These are phyloP conservation scores for Monilinia vaccinii-corymbosi DNA, from an alignment of 2,329 filamentous ascomycete genomes.

Conservation along the genomic window DNA sequence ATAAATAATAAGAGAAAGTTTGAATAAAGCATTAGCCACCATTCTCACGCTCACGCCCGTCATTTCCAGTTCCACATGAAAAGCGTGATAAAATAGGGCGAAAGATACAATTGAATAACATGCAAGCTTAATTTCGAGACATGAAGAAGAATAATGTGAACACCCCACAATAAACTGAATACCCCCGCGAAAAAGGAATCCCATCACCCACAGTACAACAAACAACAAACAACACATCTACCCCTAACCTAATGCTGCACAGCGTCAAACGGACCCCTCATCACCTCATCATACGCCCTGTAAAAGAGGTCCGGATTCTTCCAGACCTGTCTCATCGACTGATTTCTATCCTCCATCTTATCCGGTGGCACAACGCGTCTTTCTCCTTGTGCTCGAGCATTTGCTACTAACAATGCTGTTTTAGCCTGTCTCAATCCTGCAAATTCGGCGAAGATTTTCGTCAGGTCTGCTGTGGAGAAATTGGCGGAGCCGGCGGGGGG, in stretches of 20 bases:
- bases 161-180: no score
- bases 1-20: no score
- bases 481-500: not conserved
- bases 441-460: conserved; percentile 1
- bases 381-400: conserved; percentile 10
- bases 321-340: conserved; percentile 1
- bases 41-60: no score
- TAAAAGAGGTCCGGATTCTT: not conserved
- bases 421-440: conserved; percentile 4
- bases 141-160: no score
- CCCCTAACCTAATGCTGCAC: not conserved
- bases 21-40: no score
- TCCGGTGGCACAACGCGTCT: not conserved
- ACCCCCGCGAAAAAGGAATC: no score
- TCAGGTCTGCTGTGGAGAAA: not conserved
- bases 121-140: no score
- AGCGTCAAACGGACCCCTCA: not conserved
- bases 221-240: no score
- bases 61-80: no score
- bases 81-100: no score
- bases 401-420: conserved; percentile 2
- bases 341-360: not conserved
- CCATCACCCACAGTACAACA: not conserved
- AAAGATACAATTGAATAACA: no score
- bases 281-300: not conserved